phyloP scores from a whole-genome alignment of 1,284 basidiomycete genomes.

The Cryptococcus amylolentus region DNA sequence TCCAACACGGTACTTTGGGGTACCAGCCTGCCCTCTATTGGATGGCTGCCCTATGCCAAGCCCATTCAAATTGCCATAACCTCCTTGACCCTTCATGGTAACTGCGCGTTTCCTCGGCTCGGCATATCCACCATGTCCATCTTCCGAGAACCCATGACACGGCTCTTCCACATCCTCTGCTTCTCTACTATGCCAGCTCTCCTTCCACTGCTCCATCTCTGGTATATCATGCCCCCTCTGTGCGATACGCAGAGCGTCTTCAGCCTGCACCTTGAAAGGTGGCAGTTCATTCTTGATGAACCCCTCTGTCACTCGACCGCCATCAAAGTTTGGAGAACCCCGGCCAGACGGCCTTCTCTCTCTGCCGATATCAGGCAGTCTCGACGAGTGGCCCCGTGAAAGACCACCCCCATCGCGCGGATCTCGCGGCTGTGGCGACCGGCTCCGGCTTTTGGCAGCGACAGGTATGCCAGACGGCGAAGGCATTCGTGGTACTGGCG shows the following conservation, averaged over 20 bases:
- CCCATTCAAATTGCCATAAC: not conserved
- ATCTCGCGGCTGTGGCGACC: not conserved
- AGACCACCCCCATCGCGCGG: not conserved
- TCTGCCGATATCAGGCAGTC: not conserved
- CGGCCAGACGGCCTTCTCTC: not conserved
- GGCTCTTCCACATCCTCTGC: not conserved
- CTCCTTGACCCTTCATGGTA: slow-evolving; percentile 6
- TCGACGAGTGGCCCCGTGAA: not conserved
- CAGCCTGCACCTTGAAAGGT: slow-evolving; percentile 26
- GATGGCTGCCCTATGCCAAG: not conserved
- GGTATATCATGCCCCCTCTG: slow-evolving; percentile 19
- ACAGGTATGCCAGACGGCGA: slow-evolving; percentile 7
- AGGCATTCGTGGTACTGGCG: not conserved
- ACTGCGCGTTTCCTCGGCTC: slow-evolving; percentile 10
- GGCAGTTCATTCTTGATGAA: slow-evolving; percentile 38
- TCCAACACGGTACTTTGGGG: slow-evolving; percentile 1
- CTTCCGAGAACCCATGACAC: not conserved
- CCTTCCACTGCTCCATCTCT: not conserved
- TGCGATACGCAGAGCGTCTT: slow-evolving; percentile 31
- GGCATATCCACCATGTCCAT: not conserved
- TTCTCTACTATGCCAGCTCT: not conserved
- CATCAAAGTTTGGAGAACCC: not conserved
- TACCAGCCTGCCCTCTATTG: not conserved
- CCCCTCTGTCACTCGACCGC: slow-evolving; percentile 15
- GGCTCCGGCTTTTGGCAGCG: not conserved